phyloP scores from a whole-genome alignment of 495 filamentous ascomycete genomes.

The Eremomyces bilateralis region DNA sequence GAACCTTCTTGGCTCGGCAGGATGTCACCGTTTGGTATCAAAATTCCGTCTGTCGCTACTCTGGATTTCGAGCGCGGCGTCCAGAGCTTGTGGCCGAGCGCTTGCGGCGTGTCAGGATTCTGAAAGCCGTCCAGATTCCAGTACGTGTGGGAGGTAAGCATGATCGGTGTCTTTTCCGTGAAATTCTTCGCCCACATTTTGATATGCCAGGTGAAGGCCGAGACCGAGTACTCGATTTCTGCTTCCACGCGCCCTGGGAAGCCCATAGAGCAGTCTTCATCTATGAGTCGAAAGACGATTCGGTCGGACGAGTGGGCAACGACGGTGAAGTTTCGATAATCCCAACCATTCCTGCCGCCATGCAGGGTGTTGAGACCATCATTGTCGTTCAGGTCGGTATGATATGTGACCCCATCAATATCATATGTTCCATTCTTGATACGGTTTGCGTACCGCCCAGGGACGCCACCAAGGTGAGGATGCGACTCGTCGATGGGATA shows the following conservation, averaged over 20 bases:
- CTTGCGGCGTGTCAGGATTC: slow-evolving; percentile 28
- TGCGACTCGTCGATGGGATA: slow-evolving; percentile 46
- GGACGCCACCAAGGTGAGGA: slow-evolving; percentile 54
- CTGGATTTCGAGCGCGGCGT: slow-evolving; percentile 50
- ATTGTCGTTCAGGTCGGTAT: slow-evolving; percentile 53
- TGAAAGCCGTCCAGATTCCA: slow-evolving; percentile 75
- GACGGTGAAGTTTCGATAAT: slow-evolving; percentile 60
- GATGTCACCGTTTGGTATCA: slow-evolving; percentile 61
- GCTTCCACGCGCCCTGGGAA: slow-evolving; percentile 67
- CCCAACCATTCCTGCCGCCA: slow-evolving; percentile 64
- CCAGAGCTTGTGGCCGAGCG: slow-evolving; percentile 48
- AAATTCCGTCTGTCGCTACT: slow-evolving; percentile 49
- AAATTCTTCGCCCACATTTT: slow-evolving; percentile 18
- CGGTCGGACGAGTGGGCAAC: slow-evolving; percentile 38
- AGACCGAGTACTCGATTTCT: slow-evolving; percentile 48
- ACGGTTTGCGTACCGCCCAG: slow-evolving; percentile 58
- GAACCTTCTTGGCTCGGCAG: slow-evolving; percentile 30
- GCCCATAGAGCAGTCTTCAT: slow-evolving; percentile 43
- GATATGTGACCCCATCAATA: slow-evolving; percentile 40
- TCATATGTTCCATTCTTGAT: slow-evolving; percentile 71
- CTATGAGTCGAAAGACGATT: slow-evolving; percentile 62
- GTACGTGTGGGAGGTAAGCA: slow-evolving; percentile 36
- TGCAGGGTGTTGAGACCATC: slow-evolving; percentile 50
- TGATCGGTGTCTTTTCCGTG: slow-evolving; percentile 35
- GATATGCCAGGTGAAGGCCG: slow-evolving; percentile 18